phyloP scores from a whole-genome alignment of 2,329 filamentous ascomycete species.

The Geosmithia morbida region DNA sequence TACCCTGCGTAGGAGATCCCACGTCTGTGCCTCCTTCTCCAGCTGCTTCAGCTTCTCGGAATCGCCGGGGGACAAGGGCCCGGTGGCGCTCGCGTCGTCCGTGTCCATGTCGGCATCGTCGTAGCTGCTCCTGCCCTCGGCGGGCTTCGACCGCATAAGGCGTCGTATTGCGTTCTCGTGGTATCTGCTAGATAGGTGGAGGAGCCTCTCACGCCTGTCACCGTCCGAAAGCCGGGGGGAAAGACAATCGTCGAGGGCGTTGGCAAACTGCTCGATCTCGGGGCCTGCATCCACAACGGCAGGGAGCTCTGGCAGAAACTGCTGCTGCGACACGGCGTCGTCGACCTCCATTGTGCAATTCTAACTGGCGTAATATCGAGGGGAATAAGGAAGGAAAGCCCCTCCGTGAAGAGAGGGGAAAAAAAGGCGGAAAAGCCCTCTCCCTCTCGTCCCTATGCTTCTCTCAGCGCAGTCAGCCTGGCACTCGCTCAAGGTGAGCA shows the following conservation, averaged over 20 bases:
- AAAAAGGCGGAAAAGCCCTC: too few species aligned
- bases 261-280: conserved; percentile 79
- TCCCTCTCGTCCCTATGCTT: not conserved
- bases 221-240: conserved; percentile 27
- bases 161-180: conserved; percentile 33
- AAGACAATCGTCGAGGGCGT: conserved; percentile 64
- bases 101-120: conserved; percentile 41
- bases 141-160: conserved; percentile 14
- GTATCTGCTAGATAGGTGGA: conserved; percentile 46
- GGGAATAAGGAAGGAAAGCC: not conserved
- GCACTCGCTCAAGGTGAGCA: not conserved
- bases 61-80: conserved; percentile 11
- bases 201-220: conserved; percentile 50
- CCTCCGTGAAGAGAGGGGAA: not conserved
- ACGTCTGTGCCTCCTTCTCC: conserved; percentile 78
- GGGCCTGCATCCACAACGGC: conserved; percentile 47
- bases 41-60: conserved; percentile 30
- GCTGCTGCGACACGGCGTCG: not conserved
- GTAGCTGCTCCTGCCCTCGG: conserved; percentile 13
- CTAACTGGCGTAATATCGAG: not conserved
- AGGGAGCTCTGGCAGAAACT: not conserved
- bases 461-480: not conserved
- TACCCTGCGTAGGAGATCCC: conserved; percentile 69
- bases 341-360: conserved; percentile 2
- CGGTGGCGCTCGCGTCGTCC: conserved; percentile 28